These are phyloP conservation scores for Metschnikowia lochheadii DNA, from an alignment of 805 yeast genomes.

Conservation along the genomic window DNA sequence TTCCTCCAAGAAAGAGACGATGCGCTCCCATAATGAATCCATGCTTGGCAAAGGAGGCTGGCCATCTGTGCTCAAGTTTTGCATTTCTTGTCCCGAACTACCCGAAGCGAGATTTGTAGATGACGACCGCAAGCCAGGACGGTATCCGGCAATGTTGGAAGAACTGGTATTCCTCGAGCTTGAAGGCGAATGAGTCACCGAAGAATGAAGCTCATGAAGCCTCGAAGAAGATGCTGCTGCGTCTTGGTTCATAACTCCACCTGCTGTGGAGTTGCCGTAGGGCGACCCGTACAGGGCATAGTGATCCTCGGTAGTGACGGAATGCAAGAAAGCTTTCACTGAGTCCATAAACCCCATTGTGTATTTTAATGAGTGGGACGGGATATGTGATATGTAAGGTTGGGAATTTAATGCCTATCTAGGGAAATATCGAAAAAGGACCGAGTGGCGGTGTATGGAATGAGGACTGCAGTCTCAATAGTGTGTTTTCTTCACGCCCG, in stretches of 20 bases:
- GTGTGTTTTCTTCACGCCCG: constrained; percentile 1
- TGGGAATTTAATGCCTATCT: not conserved
- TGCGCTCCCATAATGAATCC: constrained; percentile 42
- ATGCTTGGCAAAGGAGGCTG: constrained; percentile 25
- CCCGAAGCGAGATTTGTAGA: constrained; percentile 32
- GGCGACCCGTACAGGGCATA: constrained; percentile 50
- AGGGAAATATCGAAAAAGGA: not conserved
- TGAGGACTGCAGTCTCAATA: not conserved
- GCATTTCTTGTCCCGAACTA: constrained; percentile 14
- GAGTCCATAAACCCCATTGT: constrained; percentile 38
- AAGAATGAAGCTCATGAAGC: constrained; percentile 33
- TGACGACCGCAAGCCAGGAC: constrained; percentile 44
- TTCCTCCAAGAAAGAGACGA: constrained; percentile 41
- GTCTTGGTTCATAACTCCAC: constrained; percentile 14
- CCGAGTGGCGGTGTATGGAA: not conserved
- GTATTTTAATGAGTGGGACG: not conserved
- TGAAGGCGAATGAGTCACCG: constrained; percentile 28
- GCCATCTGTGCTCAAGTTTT: constrained; percentile 13
- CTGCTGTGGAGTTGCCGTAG: constrained; percentile 16
- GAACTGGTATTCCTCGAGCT: constrained; percentile 18
- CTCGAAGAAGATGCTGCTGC: constrained; percentile 27
- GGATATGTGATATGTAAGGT: not conserved
- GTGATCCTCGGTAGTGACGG: constrained; percentile 56
- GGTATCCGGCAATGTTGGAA: constrained; percentile 29
- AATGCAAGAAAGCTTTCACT: constrained; percentile 39